Base-by-base conservation (phyloP, 768 basidiomycete species). In the Goffeauzyma gilvescens region DNA sequence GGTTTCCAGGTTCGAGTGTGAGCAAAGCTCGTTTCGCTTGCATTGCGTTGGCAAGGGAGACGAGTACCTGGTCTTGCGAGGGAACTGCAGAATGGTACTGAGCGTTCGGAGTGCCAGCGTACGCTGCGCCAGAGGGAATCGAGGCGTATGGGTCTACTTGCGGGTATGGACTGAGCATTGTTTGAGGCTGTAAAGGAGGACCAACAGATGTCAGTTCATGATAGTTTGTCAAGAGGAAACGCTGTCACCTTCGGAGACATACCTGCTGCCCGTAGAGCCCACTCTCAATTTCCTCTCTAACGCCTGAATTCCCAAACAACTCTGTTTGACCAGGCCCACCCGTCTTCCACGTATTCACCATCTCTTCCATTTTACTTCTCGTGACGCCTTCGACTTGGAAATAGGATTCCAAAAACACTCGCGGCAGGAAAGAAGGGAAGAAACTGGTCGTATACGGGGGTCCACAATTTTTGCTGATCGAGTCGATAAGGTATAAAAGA, bases 321-420 rank as follows among this genome's bases (percentile, higher is more conserved):
- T 89, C 82, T 17, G 38, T 74, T 26, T 81, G 75, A 25, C 70
- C 72, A 2, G 82, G 79, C 12, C 80, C 78, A 13, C 84, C 86
- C 18, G 76, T 79, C 30, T 87, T 72, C 93, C 93, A 98, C 5
- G 93, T 90, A 22, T 82, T 65, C 12, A 96, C 73, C 78, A 98
- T 86, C 64, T 98, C 93, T 59, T 90, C 85, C 83, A 98, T 89
- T 65, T 96, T 96, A 60, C 75, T 74, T 48, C 81, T 77, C 20
- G 84, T 90, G 31, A 65, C 66, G 38, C 75, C 75, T 58, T 93
- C 87, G 51, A 93, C 89, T 53, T 75, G 72, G 34, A 74, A 71
- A 65, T 96, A 95, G 22, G 87, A 78, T 50, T 82, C 76, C 51
- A 93, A 69, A 67, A 87, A 96, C 14, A 89, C 66, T 17, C 76